phyloP scores from a whole-genome alignment of 768 basidiomycete species.

The Saitozyma podzolica region DNA sequence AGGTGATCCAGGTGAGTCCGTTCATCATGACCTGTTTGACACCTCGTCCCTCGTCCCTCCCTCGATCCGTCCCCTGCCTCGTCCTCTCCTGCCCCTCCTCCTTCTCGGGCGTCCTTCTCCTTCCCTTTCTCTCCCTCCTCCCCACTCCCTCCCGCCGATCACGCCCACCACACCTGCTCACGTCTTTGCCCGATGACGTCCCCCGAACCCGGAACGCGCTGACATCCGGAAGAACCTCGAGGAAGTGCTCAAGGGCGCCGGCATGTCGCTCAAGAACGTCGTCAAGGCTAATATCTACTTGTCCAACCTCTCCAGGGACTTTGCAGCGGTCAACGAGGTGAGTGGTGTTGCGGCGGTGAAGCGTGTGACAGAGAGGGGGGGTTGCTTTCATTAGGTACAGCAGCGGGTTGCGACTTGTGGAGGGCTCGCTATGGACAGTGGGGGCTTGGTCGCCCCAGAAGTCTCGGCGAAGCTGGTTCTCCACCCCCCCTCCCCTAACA shows the following conservation, averaged over 20 bases:
- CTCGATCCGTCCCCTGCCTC: neutral
- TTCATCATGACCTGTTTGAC: no score
- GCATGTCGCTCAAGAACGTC: slow-evolving; percentile 42
- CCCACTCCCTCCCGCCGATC: no score
- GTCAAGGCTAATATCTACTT: slow-evolving; percentile 51
- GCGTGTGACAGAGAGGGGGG: neutral
- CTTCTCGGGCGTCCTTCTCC: no score
- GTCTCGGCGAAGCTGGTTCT: no score
- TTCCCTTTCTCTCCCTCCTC: neutral
- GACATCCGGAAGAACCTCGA: slow-evolving; percentile 37
- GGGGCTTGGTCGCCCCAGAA: no score
- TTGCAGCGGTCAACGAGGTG: slow-evolving; percentile 44
- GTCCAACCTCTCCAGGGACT: slow-evolving; percentile 44
- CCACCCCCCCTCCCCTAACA: no score
- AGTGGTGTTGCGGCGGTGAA: neutral
- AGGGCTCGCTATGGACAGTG: no score
- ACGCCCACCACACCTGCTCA: no score
- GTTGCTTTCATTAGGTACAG: neutral
- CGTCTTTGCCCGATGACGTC: neutral
- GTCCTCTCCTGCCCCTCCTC: neutral
- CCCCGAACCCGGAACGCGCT: slow-evolving; percentile 5
- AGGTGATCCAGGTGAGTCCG: slow-evolving; percentile 38
- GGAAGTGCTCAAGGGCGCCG: slow-evolving; percentile 41
- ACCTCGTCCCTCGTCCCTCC: no score
- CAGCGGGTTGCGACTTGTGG: no score